Conservation (phyloP, 75 land plant genomes). For the Cryptomeria japonica region DNA sequence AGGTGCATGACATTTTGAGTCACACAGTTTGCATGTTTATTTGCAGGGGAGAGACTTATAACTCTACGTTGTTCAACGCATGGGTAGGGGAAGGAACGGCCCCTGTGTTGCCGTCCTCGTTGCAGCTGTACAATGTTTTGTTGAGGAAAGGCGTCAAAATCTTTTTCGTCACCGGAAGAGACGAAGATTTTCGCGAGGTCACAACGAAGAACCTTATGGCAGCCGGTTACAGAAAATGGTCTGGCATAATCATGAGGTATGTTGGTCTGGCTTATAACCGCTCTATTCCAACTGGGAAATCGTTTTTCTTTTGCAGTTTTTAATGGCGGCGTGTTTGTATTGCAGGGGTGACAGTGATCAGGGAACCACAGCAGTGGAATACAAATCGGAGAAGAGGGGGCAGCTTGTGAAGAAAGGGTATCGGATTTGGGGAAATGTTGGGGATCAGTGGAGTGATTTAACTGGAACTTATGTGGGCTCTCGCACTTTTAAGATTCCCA, state of each 20-base stretch:
- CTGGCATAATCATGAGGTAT: constrained; percentile 64
- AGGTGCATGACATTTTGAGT: neutral
- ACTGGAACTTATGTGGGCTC: constrained; percentile 15
- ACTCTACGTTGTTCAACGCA: constrained; percentile 37
- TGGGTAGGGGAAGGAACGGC: constrained; percentile 73
- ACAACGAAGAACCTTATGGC: constrained; percentile 6
- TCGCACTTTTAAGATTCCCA: constrained; percentile 43
- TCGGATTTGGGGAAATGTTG: constrained; percentile 27
- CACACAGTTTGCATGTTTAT: no score
- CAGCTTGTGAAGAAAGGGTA: constrained; percentile 22
- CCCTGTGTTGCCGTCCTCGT: constrained; percentile 46
- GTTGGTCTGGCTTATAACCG: neutral
- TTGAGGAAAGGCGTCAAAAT: constrained; percentile 44
- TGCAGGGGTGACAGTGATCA: no score
- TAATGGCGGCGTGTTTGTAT: no score
- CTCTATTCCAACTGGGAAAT: neutral
- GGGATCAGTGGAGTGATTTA: constrained; percentile 51
- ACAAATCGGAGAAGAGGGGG: no score
- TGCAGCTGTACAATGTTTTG: constrained; percentile 54
- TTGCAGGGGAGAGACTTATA: constrained; percentile 56
- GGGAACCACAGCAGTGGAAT: no score
- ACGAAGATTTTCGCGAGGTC: constrained; percentile 48
- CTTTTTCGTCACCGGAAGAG: constrained; percentile 72
- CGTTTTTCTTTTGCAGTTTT: neutral
- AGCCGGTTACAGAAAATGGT: constrained; percentile 63